Conservation (phyloP, 768 basidiomycete genomes). For the Hygrophoropsis aurantiaca region DNA sequence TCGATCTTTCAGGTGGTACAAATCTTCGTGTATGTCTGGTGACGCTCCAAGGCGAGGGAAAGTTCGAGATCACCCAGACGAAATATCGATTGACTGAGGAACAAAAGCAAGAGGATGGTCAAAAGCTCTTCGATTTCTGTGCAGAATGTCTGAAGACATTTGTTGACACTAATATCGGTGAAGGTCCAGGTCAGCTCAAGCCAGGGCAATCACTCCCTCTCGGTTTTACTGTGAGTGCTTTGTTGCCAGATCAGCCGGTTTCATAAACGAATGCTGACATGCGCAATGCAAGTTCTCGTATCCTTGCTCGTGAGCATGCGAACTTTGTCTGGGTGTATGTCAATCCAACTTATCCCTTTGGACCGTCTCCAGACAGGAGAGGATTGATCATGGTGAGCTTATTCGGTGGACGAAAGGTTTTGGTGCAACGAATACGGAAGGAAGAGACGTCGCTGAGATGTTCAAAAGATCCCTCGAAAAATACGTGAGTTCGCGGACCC, state of each 20-base stretch:
- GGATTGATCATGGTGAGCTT: slow-evolving; percentile 90
- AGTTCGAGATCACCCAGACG: slow-evolving; percentile 96
- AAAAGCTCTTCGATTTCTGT: slow-evolving; percentile 95
- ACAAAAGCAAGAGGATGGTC: slow-evolving; percentile 97
- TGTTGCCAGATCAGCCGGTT: too few species aligned
- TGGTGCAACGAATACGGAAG: slow-evolving; percentile 88
- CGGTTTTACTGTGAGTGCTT: slow-evolving; percentile 87
- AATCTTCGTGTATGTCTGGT: slow-evolving; percentile 99
- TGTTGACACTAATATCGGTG: slow-evolving; percentile 67
- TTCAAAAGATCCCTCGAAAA: slow-evolving; percentile 80
- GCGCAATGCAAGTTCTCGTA: slow-evolving; percentile 75
- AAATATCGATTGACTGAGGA: slow-evolving; percentile 97
- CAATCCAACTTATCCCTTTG: not conserved
- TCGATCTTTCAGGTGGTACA: slow-evolving; percentile 66
- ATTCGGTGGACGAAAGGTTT: slow-evolving; percentile 99
- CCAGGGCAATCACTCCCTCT: slow-evolving; percentile 68
- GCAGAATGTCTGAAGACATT: slow-evolving; percentile 91
- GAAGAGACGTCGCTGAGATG: slow-evolving; percentile 90
- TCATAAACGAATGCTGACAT: slow-evolving; percentile 4
- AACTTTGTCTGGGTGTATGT: not conserved
- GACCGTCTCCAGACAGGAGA: slow-evolving; percentile 64
- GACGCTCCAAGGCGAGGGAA: slow-evolving; percentile 85
- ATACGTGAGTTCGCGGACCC: slow-evolving; percentile 54
- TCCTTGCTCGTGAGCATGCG: slow-evolving; percentile 75
- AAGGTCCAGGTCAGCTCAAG: slow-evolving; percentile 47